A percentile compares a stretch with the other conserved stretches of the same genome.
Conservation (phyloP, 2,329 filamentous ascomycete species). For the Claviceps paspali region DNA sequence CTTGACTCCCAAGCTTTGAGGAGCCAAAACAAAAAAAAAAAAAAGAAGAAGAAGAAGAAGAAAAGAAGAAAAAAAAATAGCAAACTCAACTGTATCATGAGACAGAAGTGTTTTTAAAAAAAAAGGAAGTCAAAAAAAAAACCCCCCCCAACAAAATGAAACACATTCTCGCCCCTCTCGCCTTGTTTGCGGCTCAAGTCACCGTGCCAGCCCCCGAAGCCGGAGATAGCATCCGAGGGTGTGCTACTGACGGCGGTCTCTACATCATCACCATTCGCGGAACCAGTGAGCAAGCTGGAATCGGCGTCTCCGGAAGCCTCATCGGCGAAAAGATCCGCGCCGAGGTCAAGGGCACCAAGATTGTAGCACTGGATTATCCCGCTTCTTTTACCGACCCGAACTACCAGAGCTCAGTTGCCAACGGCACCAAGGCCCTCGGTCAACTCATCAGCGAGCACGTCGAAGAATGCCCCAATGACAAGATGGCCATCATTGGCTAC, state of each 20-base stretch:
- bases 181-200: conserved; percentile 7
- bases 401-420: conserved; percentile 21
- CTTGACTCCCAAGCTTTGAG: too few relatives aligned
- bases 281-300: conserved; percentile 19
- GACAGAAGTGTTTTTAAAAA: too few relatives aligned
- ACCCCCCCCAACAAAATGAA: conserved; percentile 7
- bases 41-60: too few relatives aligned
- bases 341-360: conserved; percentile 18
- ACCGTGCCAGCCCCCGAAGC: conserved; percentile 13
- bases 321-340: conserved; percentile 16
- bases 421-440: conserved; percentile 18
- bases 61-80: too few relatives aligned
- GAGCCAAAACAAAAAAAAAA: too few relatives aligned
- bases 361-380: conserved; percentile 23
- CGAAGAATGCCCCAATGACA: conserved; percentile 21
- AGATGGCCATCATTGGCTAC: conserved; percentile 26
- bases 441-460: conserved; percentile 17
- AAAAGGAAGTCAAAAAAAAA: too few relatives aligned
- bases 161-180: conserved; percentile 5
- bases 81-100: too few relatives aligned
- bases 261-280: conserved; percentile 26
- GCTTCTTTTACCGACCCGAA: conserved; percentile 16
- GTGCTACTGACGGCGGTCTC: conserved; percentile 22
- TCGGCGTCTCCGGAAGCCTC: conserved; percentile 19
- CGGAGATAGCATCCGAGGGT: conserved; percentile 13